Percentiles rank a stretch among this genome's conserved stretches.
Evolutionary conservation across 2,329 filamentous ascomycete genomes (phyloP).

Genomic region (Colletotrichum gloeosporioides): DNA sequence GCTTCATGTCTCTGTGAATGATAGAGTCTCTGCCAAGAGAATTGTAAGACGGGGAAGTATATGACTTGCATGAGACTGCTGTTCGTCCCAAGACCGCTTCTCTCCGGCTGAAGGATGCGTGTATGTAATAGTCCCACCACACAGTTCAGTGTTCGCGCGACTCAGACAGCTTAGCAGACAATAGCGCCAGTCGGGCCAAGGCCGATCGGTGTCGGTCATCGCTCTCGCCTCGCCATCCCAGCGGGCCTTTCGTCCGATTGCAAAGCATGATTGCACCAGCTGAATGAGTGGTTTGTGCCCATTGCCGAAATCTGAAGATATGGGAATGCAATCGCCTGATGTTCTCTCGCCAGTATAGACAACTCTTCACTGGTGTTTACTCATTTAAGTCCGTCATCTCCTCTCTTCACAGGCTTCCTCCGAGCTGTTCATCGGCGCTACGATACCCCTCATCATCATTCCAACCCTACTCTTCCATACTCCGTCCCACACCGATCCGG

Average conservation of each 20-base stretch:
- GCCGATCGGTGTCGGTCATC: background rate
- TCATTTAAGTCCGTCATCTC: background rate
- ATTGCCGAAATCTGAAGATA: background rate
- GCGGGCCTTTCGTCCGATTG: background rate
- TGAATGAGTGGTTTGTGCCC: background rate
- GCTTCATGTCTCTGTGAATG: background rate
- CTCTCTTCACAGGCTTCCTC: background rate
- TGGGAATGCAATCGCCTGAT: conserved; percentile 4
- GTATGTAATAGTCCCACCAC: background rate
- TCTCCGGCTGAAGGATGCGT: background rate
- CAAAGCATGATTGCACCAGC: background rate
- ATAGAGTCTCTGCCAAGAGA: background rate
- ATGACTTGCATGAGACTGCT: background rate
- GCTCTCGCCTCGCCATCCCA: background rate
- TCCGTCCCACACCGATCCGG: background rate
- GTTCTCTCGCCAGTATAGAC: background rate
- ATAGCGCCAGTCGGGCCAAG: conserved; percentile 12
- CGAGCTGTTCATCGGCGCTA: background rate
- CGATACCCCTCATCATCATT: background rate
- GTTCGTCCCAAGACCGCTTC: background rate
- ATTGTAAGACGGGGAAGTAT: background rate
- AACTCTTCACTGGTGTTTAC: background rate
- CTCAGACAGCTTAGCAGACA: background rate
- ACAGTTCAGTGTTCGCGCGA: background rate
- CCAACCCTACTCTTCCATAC: background rate